These are phyloP conservation scores for Dioscorea cayenensis DNA, from an alignment of 116 monocot species.

Conservation along the genomic window DNA sequence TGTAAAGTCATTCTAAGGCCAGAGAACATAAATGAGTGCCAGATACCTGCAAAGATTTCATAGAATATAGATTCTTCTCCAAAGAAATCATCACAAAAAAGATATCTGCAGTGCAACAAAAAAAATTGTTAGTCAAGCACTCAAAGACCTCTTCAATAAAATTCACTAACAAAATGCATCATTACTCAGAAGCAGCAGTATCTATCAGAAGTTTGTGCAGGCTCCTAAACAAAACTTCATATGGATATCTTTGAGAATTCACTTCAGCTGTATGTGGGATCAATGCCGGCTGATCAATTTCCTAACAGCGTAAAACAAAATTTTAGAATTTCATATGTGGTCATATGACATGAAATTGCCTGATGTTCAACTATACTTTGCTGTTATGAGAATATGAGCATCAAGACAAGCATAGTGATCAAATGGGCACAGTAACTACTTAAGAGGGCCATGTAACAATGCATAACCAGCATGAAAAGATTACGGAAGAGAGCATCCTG, in stretches of 20 bases:
- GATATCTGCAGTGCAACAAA: conserved; percentile 47
- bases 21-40: neutral
- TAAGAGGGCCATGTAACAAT: too few species aligned
- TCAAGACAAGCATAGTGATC: too few species aligned
- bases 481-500: too few species aligned
- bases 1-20: too few species aligned
- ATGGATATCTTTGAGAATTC: conserved; percentile 88
- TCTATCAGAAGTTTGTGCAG: conserved; percentile 99
- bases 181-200: conserved; percentile 97
- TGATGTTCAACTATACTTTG: too few species aligned
- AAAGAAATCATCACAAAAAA: conserved; percentile 97
- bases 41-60: conserved; percentile 96
- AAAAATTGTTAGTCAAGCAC: conserved; percentile 11
- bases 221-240: conserved; percentile 97
- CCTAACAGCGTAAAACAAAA: conserved; percentile 29
- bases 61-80: conserved; percentile 86
- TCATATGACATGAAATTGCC: too few species aligned
- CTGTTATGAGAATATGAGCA: too few species aligned
- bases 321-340: neutral
- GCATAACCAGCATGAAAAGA: too few species aligned
- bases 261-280: conserved; percentile 99
- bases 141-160: neutral
- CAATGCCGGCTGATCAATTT: conserved; percentile 96
- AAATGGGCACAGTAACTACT: too few species aligned
- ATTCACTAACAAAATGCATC: neutral